Evolutionary conservation across 495 filamentous ascomycete species (phyloP).

Genomic region (Ascobolus immersus): DNA sequence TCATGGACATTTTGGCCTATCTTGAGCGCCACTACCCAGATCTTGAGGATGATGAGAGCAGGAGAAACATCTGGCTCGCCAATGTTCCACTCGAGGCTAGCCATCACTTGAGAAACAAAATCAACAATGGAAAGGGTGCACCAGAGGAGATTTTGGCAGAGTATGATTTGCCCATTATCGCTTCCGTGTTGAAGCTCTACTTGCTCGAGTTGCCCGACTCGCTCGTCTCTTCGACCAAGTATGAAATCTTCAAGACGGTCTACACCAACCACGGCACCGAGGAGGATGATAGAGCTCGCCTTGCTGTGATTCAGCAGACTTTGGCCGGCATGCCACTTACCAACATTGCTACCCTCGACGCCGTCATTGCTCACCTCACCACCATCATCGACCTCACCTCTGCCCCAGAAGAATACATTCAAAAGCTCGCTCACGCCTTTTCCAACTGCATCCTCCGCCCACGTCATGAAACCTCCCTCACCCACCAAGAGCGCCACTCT

Average conservation of each 20-base stretch:
- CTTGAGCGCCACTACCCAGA: slow-evolving; percentile 92
- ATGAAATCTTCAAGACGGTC: slow-evolving; percentile 95
- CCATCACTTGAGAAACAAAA: slow-evolving; percentile 50
- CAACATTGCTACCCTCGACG: slow-evolving; percentile 95
- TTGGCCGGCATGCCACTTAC: slow-evolving; percentile 82
- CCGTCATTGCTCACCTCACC: slow-evolving; percentile 92
- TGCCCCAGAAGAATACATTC: slow-evolving; percentile 66
- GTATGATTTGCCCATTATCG: slow-evolving; percentile 82
- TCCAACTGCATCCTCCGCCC: slow-evolving; percentile 77
- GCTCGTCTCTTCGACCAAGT: slow-evolving; percentile 89
- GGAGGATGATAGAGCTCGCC: slow-evolving; percentile 36
- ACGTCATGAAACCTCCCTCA: slow-evolving; percentile 58
- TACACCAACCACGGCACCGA: slow-evolving; percentile 67
- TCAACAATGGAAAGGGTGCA: slow-evolving; percentile 77
- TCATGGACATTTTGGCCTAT: slow-evolving; percentile 81
- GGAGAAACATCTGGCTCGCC: slow-evolving; percentile 76
- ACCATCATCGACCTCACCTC: slow-evolving; percentile 90
- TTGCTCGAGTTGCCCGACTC: slow-evolving; percentile 91
- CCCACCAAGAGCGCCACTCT: slow-evolving; percentile 80
- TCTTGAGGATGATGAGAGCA: slow-evolving; percentile 85
- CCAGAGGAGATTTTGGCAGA: slow-evolving; percentile 49
- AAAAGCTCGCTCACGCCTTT: slow-evolving; percentile 49
- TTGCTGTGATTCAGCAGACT: slow-evolving; percentile 85
- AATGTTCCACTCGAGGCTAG: slow-evolving; percentile 70
- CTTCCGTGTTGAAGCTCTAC: slow-evolving; percentile 82